A percentile compares a stretch with the other conserved stretches of the same genome.
These are phyloP conservation scores for Lepraria neglecta DNA, from an alignment of 495 filamentous ascomycete species.

Conservation along the genomic window DNA sequence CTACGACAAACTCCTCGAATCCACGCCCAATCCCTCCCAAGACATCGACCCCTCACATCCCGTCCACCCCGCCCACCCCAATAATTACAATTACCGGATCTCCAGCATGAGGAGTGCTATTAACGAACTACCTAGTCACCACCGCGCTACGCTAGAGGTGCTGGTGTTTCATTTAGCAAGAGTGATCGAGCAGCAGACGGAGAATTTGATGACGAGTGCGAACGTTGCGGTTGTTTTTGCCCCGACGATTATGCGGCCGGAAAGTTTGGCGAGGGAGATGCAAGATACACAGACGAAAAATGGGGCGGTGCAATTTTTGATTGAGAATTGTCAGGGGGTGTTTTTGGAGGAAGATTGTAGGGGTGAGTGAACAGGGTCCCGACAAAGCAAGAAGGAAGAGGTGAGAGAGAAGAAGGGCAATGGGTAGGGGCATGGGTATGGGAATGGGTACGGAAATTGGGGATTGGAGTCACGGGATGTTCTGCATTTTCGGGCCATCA, in stretches of 20 bases:
- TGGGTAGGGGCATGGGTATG: not conserved
- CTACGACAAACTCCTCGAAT: constrained; percentile 84
- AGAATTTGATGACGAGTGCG: constrained; percentile 90
- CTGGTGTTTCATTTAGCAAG: constrained; percentile 89
- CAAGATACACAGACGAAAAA: constrained; percentile 92
- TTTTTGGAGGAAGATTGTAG: constrained; percentile 39
- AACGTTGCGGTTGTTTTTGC: constrained; percentile 98
- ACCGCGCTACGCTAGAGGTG: constrained; percentile 86
- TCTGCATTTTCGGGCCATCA: too few species aligned
- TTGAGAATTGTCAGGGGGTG: constrained; percentile 75
- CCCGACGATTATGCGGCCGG: constrained; percentile 90
- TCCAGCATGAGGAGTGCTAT: constrained; percentile 62
- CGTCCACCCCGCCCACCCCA: constrained; percentile 31
- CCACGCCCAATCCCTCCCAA: constrained; percentile 30
- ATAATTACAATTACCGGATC: constrained; percentile 46
- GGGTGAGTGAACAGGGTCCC: constrained; percentile 2
- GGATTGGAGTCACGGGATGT: too few species aligned
- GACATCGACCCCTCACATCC: constrained; percentile 25
- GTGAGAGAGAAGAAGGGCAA: not conserved
- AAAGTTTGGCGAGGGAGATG: constrained; percentile 86
- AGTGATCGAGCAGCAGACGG: constrained; percentile 71
- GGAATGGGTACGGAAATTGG: not conserved
- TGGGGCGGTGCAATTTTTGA: constrained; percentile 77
- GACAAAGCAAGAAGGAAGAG: not conserved
- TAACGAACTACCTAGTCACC: constrained; percentile 68